A percentile compares a stretch with the other conserved stretches of the same genome.
Evolutionary conservation across 495 filamentous ascomycete species (phyloP).

Genomic region (Penicillium ochrochloron): DNA sequence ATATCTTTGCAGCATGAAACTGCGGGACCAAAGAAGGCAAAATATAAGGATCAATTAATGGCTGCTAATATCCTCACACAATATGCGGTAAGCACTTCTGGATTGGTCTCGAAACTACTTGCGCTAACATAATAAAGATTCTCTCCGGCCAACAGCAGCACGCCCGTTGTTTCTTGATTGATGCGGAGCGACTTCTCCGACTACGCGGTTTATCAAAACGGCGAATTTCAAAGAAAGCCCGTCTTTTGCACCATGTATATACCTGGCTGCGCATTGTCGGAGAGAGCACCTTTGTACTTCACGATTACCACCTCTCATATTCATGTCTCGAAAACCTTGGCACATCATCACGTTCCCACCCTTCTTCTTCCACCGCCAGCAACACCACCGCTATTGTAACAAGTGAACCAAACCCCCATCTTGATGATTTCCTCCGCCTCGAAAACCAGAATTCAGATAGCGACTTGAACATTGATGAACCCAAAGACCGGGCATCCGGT

Average conservation of each 20-base stretch:
- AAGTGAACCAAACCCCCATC: constrained; percentile 26
- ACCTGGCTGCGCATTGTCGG: constrained; percentile 43
- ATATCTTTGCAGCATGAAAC: constrained; percentile 37
- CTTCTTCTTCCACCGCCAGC: not conserved
- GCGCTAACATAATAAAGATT: constrained; percentile 26
- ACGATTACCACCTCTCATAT: constrained; percentile 36
- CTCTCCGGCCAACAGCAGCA: constrained; percentile 40
- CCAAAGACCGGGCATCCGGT: constrained; percentile 33
- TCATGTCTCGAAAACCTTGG: constrained; percentile 33
- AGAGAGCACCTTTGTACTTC: constrained; percentile 43
- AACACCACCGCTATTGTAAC: not conserved
- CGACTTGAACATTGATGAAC: constrained; percentile 43
- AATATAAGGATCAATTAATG: constrained; percentile 50
- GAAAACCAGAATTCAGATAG: constrained; percentile 36
- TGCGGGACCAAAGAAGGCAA: constrained; percentile 37
- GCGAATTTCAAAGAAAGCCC: constrained; percentile 42
- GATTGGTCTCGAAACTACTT: not conserved
- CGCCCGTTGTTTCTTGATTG: constrained; percentile 40
- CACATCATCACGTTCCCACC: constrained; percentile 15
- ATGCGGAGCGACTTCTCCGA: constrained; percentile 39
- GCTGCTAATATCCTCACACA: constrained; percentile 38
- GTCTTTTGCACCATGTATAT: constrained; percentile 41
- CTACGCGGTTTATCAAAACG: constrained; percentile 37
- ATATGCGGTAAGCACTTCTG: constrained; percentile 32
- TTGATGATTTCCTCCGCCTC: constrained; percentile 43